Base-by-base conservation (phyloP, 2,329 filamentous ascomycete species). In the Fusarium setosum region DNA sequence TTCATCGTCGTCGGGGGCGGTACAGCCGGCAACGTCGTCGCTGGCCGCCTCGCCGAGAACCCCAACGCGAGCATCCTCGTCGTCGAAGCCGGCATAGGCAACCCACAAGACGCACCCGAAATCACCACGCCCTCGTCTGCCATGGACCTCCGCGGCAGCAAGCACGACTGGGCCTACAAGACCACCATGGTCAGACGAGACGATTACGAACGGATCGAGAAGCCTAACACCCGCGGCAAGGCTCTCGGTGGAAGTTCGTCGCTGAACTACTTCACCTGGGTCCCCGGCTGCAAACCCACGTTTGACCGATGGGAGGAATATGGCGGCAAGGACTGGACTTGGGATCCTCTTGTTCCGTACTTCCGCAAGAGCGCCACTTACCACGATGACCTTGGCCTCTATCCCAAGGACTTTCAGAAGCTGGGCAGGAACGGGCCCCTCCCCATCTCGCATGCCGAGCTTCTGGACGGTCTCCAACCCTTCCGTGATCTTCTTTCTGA, bases 301-400 rank as follows among this genome's bases (percentile, higher is more conserved):
- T 90, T 86, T 66, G 85, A 94, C 72, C 89, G 90, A 18, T 86
- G 90, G 81, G 88, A 88, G 13, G 91, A 92, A 74, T 86, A 85
- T 32, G 91, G 91, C 47, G 92, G 91, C 6, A 87, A 92, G 68
- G 81, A 85, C 48, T 90, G 88, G 88, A 88, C 77, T 0, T 89
- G 64, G 62, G 59, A 86, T 4, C 76, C 72, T 10, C 75, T 79
- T 31, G 76, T 82, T 3, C 76, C 79, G 4, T 88, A 88, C 64
- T 76, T 88, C 9, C 79, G 81, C 61, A 88, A 88, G 52, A 79
- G 80, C 18, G 84, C 79, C 0, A 86, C 81, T 20, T 89, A 88
- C 71, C 83, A 87, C 61, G 86, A 89, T 51, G 84, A 88, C 59
- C 71, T 76, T 5, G 75, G 77, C 11, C 67, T 83, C 0, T 86